Percentiles rank a stretch among this genome's conserved stretches.
Conservation (phyloP, 495 filamentous ascomycete genomes). For the Penicillium atrosanguineum region DNA sequence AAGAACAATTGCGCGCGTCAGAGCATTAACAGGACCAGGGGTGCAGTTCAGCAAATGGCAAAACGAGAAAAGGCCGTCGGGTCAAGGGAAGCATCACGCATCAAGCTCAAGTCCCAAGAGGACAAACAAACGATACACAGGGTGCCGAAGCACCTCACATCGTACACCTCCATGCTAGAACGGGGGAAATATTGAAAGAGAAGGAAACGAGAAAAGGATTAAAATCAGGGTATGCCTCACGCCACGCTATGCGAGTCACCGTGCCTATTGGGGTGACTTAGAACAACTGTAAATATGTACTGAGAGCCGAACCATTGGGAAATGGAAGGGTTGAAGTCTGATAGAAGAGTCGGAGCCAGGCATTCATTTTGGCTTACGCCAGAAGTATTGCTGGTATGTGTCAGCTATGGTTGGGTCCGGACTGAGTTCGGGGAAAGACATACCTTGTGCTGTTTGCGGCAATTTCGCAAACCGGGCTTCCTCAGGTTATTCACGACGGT, state of each 20-base stretch:
- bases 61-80: slow-evolving; percentile 10
- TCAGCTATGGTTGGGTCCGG: slow-evolving; percentile 8
- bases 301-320: slow-evolving; percentile 22
- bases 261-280: slow-evolving; percentile 22
- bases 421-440: slow-evolving; percentile 18
- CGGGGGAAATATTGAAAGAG: not conserved
- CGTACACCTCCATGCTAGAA: slow-evolving; percentile 34
- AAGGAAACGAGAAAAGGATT: slow-evolving; percentile 2
- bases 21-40: not conserved
- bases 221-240: slow-evolving; percentile 49
- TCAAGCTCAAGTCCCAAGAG: slow-evolving; percentile 5
- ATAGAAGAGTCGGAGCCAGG: not conserved
- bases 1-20: not conserved
- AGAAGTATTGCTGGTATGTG: slow-evolving; percentile 80
- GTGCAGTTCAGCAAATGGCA: not conserved
- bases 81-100: slow-evolving; percentile 12
- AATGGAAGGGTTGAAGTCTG: not conserved
- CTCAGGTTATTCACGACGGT: slow-evolving; percentile 83
- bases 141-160: slow-evolving; percentile 23
- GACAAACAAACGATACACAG: slow-evolving; percentile 10
- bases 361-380: slow-evolving; percentile 71
- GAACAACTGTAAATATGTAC: slow-evolving; percentile 45
- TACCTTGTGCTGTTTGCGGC: slow-evolving; percentile 96
- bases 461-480: slow-evolving; percentile 83
- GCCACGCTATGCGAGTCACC: slow-evolving; percentile 50